Conservation (phyloP, 1,284 basidiomycete genomes). For the Bjerkandera adusta region DNA sequence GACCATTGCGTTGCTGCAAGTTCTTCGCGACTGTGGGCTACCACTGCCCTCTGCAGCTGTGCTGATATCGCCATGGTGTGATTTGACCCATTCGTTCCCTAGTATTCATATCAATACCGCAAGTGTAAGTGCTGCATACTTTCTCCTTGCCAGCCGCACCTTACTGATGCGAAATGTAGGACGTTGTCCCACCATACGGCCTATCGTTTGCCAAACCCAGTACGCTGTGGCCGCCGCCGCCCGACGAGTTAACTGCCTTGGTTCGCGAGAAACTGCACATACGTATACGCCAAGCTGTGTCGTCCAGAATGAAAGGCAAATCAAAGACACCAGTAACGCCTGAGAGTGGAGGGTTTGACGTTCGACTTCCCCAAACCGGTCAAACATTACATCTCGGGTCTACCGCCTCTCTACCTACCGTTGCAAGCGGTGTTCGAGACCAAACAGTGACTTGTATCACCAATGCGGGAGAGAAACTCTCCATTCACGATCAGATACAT, state of each 20-base stretch:
- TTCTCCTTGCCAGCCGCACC: not conserved
- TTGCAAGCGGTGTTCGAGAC: conserved; percentile 22
- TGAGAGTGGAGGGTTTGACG: conserved; percentile 2
- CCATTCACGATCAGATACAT: conserved; percentile 76
- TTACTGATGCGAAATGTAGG: conserved; percentile 38
- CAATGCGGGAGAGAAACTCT: conserved; percentile 48
- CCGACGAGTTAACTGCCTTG: conserved; percentile 62
- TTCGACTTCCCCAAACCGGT: conserved; percentile 15
- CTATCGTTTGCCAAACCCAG: conserved; percentile 82
- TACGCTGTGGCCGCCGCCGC: conserved; percentile 88
- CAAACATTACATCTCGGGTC: conserved; percentile 38
- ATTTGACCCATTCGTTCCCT: conserved; percentile 93
- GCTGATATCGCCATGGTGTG: conserved; percentile 89
- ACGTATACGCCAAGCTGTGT: conserved; percentile 60
- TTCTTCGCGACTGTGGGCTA: conserved; percentile 86
- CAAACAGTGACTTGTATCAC: conserved; percentile 46
- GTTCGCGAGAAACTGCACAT: conserved; percentile 64
- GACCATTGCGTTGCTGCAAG: conserved; percentile 80
- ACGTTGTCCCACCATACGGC: conserved; percentile 70
- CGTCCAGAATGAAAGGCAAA: not conserved
- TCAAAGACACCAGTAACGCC: not conserved
- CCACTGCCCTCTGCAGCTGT: conserved; percentile 85
- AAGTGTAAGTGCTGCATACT: conserved; percentile 49
- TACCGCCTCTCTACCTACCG: conserved; percentile 41
- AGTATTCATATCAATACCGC: conserved; percentile 84